A percentile compares a stretch with the other conserved stretches of the same genome.
These are phyloP conservation scores for Aphanocladium album DNA, from an alignment of 2,329 filamentous ascomycete genomes.

Conservation along the genomic window DNA sequence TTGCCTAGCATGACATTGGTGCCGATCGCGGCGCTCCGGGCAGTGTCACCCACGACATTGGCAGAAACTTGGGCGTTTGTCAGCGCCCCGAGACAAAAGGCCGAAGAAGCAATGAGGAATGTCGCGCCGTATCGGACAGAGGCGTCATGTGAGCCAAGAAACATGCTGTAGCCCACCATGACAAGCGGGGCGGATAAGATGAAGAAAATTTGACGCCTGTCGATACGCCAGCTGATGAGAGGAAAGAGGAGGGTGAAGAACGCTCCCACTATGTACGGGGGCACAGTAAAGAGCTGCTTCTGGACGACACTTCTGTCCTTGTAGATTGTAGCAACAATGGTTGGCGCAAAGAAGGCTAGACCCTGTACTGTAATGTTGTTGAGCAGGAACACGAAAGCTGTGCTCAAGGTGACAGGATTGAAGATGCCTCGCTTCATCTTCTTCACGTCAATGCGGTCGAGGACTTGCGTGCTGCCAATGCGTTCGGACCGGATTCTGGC, in stretches of 20 bases:
- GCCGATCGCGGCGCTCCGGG: slow-evolving; percentile 61
- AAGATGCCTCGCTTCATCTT: slow-evolving; percentile 60
- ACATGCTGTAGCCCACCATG: slow-evolving; percentile 68
- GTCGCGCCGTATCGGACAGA: slow-evolving; percentile 63
- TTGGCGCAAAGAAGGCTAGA: slow-evolving; percentile 64
- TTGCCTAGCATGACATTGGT: slow-evolving; percentile 67
- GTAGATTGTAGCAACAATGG: slow-evolving; percentile 65
- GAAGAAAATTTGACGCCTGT: slow-evolving; percentile 57
- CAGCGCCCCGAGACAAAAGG: slow-evolving; percentile 59
- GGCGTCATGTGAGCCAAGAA: slow-evolving; percentile 50
- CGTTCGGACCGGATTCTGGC: slow-evolving; percentile 65
- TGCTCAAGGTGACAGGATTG: slow-evolving; percentile 55
- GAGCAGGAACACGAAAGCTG: slow-evolving; percentile 55
- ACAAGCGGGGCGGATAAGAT: slow-evolving; percentile 55
- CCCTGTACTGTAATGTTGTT: slow-evolving; percentile 69
- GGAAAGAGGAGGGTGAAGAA: slow-evolving; percentile 62
- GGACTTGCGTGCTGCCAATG: slow-evolving; percentile 54
- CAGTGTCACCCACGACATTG: slow-evolving; percentile 67
- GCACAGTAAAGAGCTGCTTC: slow-evolving; percentile 66
- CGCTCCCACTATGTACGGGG: slow-evolving; percentile 63
- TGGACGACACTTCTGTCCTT: slow-evolving; percentile 48
- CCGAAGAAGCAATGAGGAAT: slow-evolving; percentile 61
- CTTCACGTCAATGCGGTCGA: slow-evolving; percentile 56
- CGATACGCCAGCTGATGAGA: slow-evolving; percentile 55
- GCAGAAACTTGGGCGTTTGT: slow-evolving; percentile 63